Base-by-base conservation (phyloP, 805 yeast species). In the Torulaspora quercuum region DNA sequence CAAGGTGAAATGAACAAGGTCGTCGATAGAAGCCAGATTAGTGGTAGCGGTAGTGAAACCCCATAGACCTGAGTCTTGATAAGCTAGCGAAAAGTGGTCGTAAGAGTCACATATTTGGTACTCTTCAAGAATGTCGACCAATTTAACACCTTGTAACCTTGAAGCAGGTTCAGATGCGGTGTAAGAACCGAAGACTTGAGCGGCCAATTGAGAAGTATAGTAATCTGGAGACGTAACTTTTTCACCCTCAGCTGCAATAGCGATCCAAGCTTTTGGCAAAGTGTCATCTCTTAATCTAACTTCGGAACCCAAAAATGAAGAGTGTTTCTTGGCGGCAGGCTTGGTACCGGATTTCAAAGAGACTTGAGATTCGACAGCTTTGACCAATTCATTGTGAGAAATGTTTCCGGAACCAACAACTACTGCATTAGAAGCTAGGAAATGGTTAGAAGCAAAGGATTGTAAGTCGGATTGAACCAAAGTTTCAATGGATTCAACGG, bases 271-370 rank as follows among this genome's bases (percentile, higher is more conserved):
- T 60, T 77, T 75, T 59, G 90, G 86, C 57, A 81, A 61, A 53
- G 87, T 84, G 66, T 84, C 95, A 60, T 84, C 95, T 78, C 95
- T 81, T 69, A 82, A 68, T 75, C 89, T 79, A 49, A 82, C 80
- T 61, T 84, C 94, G 30, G 92, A 82, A 62, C 95, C 95, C 61
- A 84, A 73, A 76, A 83, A 84, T 38, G 77, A 61, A 44, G 84
- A 75, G 49, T 72, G 70, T 35, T 55, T 50, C 38, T 70, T 70
- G 49, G 70, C 68, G 35, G 67, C 68, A 39, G 73, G 59, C 48
- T 83, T 86, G 33, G 71, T 63, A 37, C 76, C 67, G 20, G 80
- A 52, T 31, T 65, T 49, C 41, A 70, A 51, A 8, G 50, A 42
- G 36, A 77, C 56, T 6, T 46, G 38, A 43, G 70, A 61, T 57